Percentiles rank a stretch among this genome's conserved stretches.
phyloP scores from a whole-genome alignment of 306 rosid genomes.

The Quercus variabilis region DNA sequence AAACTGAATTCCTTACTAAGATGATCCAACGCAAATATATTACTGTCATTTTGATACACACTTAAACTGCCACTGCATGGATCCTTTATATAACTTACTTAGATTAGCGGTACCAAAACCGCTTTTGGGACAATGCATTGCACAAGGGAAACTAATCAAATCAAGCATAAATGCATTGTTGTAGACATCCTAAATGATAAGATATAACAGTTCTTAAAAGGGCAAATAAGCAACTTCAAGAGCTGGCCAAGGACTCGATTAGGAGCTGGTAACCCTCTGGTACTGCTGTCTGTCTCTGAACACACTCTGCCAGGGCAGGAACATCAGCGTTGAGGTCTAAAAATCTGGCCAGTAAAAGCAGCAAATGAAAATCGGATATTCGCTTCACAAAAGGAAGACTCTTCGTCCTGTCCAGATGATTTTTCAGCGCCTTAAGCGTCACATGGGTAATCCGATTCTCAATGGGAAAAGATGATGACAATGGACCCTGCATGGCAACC shows the following conservation, averaged over 20 bases:
- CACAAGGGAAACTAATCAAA: conserved; percentile 26
- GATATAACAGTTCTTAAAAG: background rate
- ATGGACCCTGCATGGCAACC: conserved; percentile 71
- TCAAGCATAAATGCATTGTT: conserved; percentile 20
- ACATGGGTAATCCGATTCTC: conserved; percentile 67
- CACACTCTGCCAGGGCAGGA: conserved; percentile 84
- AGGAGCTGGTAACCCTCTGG: conserved; percentile 93
- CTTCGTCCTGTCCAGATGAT: conserved; percentile 74
- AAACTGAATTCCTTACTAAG: conserved; percentile 12
- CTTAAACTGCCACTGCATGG: conserved; percentile 15
- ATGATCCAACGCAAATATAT: conserved; percentile 9
- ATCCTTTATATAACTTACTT: conserved; percentile 11
- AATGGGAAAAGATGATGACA: conserved; percentile 64
- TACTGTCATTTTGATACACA: conserved; percentile 24
- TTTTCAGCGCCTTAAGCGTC: conserved; percentile 64
- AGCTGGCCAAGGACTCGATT: conserved; percentile 86
- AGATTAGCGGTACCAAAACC: conserved; percentile 4
- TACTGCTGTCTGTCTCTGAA: conserved; percentile 60
- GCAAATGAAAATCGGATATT: conserved; percentile 87
- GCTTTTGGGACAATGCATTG: conserved; percentile 26
- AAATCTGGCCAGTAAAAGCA: conserved; percentile 61
- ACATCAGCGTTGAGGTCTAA: conserved; percentile 71
- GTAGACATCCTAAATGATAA: conserved; percentile 11
- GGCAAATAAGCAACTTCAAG: conserved; percentile 29
- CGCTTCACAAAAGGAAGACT: conserved; percentile 74